A percentile compares a stretch with the other conserved stretches of the same genome.
Conservation (phyloP, 1,284 basidiomycete species). For the Trichosporon sp. region DNA sequence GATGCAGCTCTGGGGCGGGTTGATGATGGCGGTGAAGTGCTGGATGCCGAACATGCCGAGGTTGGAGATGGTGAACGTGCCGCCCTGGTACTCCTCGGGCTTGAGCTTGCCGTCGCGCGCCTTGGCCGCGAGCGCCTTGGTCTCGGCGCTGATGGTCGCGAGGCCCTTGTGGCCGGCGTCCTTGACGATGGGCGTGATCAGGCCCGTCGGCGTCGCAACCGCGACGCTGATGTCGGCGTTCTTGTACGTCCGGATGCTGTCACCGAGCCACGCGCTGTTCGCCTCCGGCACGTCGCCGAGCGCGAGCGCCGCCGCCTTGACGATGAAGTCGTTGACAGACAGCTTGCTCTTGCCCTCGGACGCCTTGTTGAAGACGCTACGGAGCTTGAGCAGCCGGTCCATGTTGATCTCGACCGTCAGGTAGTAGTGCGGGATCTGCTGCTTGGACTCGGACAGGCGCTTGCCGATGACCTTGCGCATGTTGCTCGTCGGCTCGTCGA, state of each 20-base stretch:
- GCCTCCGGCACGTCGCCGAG: constrained; percentile 93
- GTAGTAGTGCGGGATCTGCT: constrained; percentile 95
- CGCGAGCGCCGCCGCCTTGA: constrained; percentile 90
- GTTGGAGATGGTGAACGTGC: constrained; percentile 98
- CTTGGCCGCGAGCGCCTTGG: constrained; percentile 88
- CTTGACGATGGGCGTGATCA: constrained; percentile 97
- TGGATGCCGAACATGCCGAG: constrained; percentile 95
- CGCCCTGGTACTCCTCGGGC: constrained; percentile 97
- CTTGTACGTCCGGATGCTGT: constrained; percentile 93
- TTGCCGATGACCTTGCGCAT: constrained; percentile 92
- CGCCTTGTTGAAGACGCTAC: constrained; percentile 87
- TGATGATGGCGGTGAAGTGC: constrained; percentile 99
- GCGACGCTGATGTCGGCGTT: constrained; percentile 96
- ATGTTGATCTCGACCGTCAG: constrained; percentile 93
- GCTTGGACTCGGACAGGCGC: constrained; percentile 88
- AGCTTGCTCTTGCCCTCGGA: constrained; percentile 81
- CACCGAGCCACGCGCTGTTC: constrained; percentile 96
- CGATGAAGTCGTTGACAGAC: constrained; percentile 96
- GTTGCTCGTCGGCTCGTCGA: constrained; percentile 85
- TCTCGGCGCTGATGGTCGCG: constrained; percentile 83
- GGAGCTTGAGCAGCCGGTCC: constrained; percentile 85
- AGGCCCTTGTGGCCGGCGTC: constrained; percentile 89
- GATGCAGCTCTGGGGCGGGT: constrained; percentile 96
- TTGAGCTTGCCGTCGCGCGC: constrained; percentile 94
- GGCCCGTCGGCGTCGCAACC: constrained; percentile 89